Conservation (phyloP, 2,329 filamentous ascomycete species). For the Pseudogymnoascus sp. region DNA sequence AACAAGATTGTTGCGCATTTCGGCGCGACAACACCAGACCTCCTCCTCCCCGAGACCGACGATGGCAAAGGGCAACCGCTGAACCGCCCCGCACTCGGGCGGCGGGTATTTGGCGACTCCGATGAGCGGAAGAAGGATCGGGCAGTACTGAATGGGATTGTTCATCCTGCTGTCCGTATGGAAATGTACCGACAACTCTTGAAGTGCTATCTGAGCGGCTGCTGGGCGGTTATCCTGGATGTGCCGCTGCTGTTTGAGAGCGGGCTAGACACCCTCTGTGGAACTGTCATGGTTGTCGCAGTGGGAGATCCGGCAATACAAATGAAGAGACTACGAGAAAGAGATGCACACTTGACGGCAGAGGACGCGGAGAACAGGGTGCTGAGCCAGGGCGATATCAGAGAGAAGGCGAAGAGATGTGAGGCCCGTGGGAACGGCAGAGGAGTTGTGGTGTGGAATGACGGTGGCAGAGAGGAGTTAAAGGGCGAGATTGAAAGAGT, state of each 20-base stretch:
- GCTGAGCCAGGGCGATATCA: conserved; percentile 76
- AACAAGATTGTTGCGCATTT: conserved; percentile 76
- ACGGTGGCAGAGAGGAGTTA: conserved; percentile 65
- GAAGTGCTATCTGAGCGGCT: conserved; percentile 63
- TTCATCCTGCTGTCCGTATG: conserved; percentile 80
- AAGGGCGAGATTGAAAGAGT: conserved; percentile 58
- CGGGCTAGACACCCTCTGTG: conserved; percentile 77
- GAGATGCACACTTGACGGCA: conserved; percentile 71
- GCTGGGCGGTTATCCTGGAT: conserved; percentile 88
- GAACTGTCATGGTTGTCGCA: conserved; percentile 78
- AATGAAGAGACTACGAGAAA: conserved; percentile 66
- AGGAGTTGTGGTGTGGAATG: conserved; percentile 88
- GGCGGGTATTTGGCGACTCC: conserved; percentile 75
- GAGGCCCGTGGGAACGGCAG: conserved; percentile 55
- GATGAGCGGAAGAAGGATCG: conserved; percentile 65
- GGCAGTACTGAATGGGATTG: conserved; percentile 75
- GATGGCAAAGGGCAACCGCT: conserved; percentile 63
- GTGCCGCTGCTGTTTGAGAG: conserved; percentile 89
- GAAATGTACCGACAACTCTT: conserved; percentile 74
- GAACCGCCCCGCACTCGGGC: conserved; percentile 78
- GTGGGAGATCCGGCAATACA: conserved; percentile 74
- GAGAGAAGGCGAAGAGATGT: conserved; percentile 71
- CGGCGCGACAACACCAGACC: conserved; percentile 71
- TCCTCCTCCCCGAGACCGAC: conserved; percentile 58
- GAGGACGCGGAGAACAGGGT: conserved; percentile 87